Base-by-base conservation (phyloP, 1,284 basidiomycete species). In the Tilletia walkeri region DNA sequence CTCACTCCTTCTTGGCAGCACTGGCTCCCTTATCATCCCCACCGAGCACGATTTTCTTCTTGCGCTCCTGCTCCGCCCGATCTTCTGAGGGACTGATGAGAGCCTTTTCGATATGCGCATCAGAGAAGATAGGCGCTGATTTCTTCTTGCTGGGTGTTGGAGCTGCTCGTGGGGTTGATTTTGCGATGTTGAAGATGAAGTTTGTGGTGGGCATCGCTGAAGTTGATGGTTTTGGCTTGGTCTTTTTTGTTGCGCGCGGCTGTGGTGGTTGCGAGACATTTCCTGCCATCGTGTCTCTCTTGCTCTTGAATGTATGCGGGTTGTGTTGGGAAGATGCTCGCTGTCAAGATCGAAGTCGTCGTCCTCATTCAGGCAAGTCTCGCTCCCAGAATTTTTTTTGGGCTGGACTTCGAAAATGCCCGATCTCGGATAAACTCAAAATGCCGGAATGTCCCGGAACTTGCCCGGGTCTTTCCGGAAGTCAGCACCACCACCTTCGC, bases 21-120 rank as follows among this genome's bases (percentile, higher is more conserved):
- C 70, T 67, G 4, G 73, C 70, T 38, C 74, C 72, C 0, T 69
- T 67, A 0, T 73, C 68, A 16, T 74, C 18, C 0, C 76, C 79
- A 38, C 78, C 75, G 3, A 80, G 75, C 14, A 82, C 76, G 59
- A 78, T 61, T 16, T 71, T 68, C 59, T 71, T 74, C 72, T 78
- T 82, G 18, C 75, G 68, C 3, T 67, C 71, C n/a, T 63, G 59
- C 34, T 38, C 59, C 18, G 59, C 59, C 1, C 59, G 59, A 9
- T 63, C 59, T 20, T 63, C 14, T 34, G 36, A 18, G 30, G 59
- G 38, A 16, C 14, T 20, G 36, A 16, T 45, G 41, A 45, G 41
- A 9, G 41, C 30, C 34, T 10, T 36, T 3, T 4, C 34, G 18
- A 39, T 38, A n/a, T 18, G 38, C 3, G 16, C 59, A 16, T 63